Evolutionary conservation across 805 yeast species (phyloP), one percentile per base, ranked within the genome.

Genomic region (Kodamaea neixiangensis): DNA sequence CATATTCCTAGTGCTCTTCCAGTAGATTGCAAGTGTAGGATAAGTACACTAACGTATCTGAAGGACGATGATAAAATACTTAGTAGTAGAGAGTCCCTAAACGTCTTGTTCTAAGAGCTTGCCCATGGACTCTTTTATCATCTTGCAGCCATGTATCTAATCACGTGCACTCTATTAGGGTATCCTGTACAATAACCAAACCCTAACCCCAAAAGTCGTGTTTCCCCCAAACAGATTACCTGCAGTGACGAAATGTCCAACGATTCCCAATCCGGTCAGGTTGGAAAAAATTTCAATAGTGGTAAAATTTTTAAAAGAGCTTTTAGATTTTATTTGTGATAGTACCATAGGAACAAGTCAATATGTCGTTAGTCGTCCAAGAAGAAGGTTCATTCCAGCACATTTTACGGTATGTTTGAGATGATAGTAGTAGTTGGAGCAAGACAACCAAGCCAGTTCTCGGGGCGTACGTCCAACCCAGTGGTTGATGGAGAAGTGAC

Each of bases 381-480:
- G 99, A 94, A 84, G 87, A 89, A 83, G 97, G 96, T 79, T 89
- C 94, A 79, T 94, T 96, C 96, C 99, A 96, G 85, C 99, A 94
- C 96, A 94, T 94, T 84, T 89, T 94, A 84, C 99, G 97, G 94
- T 88, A 87, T 79, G 94, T 87, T 31, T 34, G 46, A 33, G 41
- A 21, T 41, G 29, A 19, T 21, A 35, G 39, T 17, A 35, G 42
- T 20, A 38, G 21, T 20, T 18, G 20, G 34, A 25, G 35, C 34
- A 42, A 22, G 31, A 40, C 6, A 25, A 25, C 11, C 7, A 25
- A 25, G 31, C 31, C 31, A 25, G 31, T 25, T 25, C 31, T 25
- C 11, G 31, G 11, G 11, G 31, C 31, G 11, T 9, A 7, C 31
- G 11, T 25, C 10, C 7, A 13, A 25, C 10, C 31, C 7, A 10